Conservation (phyloP, 2,329 filamentous ascomycete genomes). For the Erysiphe pulchra region DNA sequence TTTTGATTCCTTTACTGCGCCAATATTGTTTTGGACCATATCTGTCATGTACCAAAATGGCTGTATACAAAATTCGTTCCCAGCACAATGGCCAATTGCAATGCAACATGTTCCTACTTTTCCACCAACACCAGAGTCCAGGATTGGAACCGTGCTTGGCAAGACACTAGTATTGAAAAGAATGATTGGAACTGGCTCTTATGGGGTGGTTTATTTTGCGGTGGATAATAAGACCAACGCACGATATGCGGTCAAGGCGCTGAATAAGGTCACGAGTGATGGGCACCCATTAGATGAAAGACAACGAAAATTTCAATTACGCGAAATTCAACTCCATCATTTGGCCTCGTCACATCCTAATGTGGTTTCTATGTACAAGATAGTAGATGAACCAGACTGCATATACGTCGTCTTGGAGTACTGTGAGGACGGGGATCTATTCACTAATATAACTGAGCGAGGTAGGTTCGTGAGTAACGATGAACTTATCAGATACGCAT, state of each 20-base stretch:
- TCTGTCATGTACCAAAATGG: background rate
- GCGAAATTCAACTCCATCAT: constrained; percentile 83
- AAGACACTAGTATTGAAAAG: constrained; percentile 44
- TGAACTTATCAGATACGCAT: constrained; percentile 59
- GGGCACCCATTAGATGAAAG: constrained; percentile 51
- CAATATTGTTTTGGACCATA: too few species aligned
- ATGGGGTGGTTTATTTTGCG: constrained; percentile 91
- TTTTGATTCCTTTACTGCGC: too few species aligned
- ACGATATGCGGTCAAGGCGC: constrained; percentile 84
- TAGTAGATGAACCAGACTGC: constrained; percentile 75
- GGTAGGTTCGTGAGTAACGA: constrained; percentile 88
- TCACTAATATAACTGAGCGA: constrained; percentile 89
- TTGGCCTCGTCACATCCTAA: constrained; percentile 72
- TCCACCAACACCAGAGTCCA: constrained; percentile 42
- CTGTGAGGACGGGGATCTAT: constrained; percentile 88
- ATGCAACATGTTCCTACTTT: constrained; percentile 1
- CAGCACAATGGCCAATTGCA: background rate
- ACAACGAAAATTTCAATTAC: constrained; percentile 71
- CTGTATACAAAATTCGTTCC: background rate
- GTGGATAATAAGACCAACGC: constrained; percentile 41
- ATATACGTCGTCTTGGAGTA: constrained; percentile 93
- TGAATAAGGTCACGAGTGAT: constrained; percentile 66
- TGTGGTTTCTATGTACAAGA: constrained; percentile 80
- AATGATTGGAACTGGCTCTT: constrained; percentile 80
- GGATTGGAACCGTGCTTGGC: constrained; percentile 60